Evolutionary conservation across 1,139 yeast genomes (phyloP), one percentile per base, ranked within the genome.

Genomic region (Kodamaea plutei): DNA sequence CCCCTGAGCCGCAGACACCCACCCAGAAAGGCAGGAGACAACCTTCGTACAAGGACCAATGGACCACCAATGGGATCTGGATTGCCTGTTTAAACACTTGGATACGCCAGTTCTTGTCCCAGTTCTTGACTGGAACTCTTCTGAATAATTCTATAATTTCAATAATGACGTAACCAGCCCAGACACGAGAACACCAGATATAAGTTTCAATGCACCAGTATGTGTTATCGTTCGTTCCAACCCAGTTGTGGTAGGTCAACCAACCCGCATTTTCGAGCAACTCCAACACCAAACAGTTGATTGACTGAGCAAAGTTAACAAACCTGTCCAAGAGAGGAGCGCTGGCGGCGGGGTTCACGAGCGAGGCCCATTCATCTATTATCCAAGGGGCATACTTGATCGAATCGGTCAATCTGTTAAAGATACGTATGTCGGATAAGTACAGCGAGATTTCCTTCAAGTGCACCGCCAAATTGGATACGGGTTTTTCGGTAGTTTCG

Each of bases 191-290:
- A 35, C 78, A 71, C 64, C 76, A 60, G 15, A 68, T 55, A 43
- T 69, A 68, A 1, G 73, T 61, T 38, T 61, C 69, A 15, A 58
- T 48, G 40, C 68, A 60, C 73, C 73, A 68, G 44, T 56, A 61
- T 32, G 45, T 43, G 44, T 69, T 60, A 39, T 69, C 71, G 21
- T 47, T 42, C 13, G 76, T 72, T 6, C 66, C 63, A 2, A 73
- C 58, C 75, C 77, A 74, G 40, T 69, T 61, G 45, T 74, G 79
- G 29, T 73, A 79, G 2, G 74, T 66, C 25, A 70, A 54, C 73
- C 78, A 75, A 2, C 79, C 80, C n/a, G 69, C 66, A 35, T 74
- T 73, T 43, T 75, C 81, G 25, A 74, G 52, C 5, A 73, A 56
- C 47, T 75, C 80, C 40, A 68, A 56, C 4, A 64, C 53, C 29